A percentile compares a stretch with the other conserved stretches of the same genome.
phyloP scores from a whole-genome alignment of 2,329 filamentous ascomycete species.

The Dendrostoma leiphaemia region DNA sequence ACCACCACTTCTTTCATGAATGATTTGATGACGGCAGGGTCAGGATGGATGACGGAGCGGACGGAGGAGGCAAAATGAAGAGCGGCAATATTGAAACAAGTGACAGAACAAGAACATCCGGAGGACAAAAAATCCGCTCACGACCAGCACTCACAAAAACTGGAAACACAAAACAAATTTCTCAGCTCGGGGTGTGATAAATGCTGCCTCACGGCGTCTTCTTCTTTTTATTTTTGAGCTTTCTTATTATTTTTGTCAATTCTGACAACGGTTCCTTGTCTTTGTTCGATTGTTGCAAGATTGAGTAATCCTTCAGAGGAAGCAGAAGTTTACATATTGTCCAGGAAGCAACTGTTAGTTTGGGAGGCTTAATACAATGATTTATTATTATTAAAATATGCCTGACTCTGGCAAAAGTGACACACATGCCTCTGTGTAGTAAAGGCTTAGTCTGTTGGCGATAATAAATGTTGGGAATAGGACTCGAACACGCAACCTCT shows the following conservation, averaged over 20 bases:
- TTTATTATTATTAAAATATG: not conserved
- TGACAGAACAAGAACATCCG: not conserved
- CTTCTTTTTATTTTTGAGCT: not conserved
- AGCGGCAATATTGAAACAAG: constrained; percentile 6
- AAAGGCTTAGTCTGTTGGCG: no score
- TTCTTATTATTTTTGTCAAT: not conserved
- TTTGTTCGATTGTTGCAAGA: constrained; percentile 1
- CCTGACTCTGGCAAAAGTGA: not conserved
- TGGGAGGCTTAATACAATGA: constrained; percentile 4
- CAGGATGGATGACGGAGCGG: constrained; percentile 15
- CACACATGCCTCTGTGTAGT: not conserved
- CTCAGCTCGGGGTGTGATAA: constrained; percentile 30
- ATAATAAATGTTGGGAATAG: not conserved
- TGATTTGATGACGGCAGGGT: constrained; percentile 22
- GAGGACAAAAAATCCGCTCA: not conserved
- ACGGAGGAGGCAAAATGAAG: constrained; percentile 8
- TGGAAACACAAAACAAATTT: constrained; percentile 15
- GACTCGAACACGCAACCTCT: constrained; percentile 10
- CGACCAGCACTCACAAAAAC: no score
- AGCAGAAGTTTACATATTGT: not conserved
- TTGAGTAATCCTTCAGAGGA: constrained; percentile 4
- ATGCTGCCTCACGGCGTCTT: constrained; percentile 49
- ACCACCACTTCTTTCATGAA: constrained; percentile 7
- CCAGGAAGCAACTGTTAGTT: constrained; percentile 5
- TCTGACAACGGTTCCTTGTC: not conserved